Evolutionary conservation across 495 filamentous ascomycete genomes (phyloP), one percentile per base, ranked within the genome.

Genomic region (Penicillium odoratum): DNA sequence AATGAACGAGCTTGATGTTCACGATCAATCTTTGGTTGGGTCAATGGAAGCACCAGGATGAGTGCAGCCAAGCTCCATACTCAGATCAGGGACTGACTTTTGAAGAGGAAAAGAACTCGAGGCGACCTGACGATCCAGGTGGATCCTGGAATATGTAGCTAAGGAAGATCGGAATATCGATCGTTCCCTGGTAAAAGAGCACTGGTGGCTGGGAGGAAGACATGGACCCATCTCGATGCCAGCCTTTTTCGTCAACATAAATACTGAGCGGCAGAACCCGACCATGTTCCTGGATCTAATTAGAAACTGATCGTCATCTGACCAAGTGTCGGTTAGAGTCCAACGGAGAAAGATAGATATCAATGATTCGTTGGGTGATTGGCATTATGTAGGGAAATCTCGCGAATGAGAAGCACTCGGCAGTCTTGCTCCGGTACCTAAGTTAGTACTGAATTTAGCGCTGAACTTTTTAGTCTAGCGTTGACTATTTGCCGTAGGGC

Each of bases 361-460:
- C 58, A 60, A 60, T 58, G 54, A 53, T 54, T 57, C 53, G 51
- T 57, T 43, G 16, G 33, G 47, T 48, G 42, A 31, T 40, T 47
- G 44, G 29, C 34, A 10, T 31, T 56, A 28, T 62, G 64, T 63
- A 64, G 67, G 64, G 64, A 67, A 69, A 67, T 61, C 55, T 62
- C 59, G 45, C 64, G 59, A 69, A 67, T 69, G 38, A 58, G 11
- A 66, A 43, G 15, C 40, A 13, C 34, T 38, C 43, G 38, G 49
- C 16, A 56, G 43, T 31, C 13, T 43, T 52, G 34, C 31, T 43
- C 42, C 18, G 40, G 49, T 53, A 48, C 60, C 45, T 48, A 51
- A 48, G 48, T 28, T 44, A 55, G 51, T 38, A 25, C 57, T 25
- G 30, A 28, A 38, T 50, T 36, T 57, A 36, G 47, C 28, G 4